Evolutionary conservation across 2,329 filamentous ascomycete genomes (phyloP).

Genomic region (Ascochyta pisi): DNA sequence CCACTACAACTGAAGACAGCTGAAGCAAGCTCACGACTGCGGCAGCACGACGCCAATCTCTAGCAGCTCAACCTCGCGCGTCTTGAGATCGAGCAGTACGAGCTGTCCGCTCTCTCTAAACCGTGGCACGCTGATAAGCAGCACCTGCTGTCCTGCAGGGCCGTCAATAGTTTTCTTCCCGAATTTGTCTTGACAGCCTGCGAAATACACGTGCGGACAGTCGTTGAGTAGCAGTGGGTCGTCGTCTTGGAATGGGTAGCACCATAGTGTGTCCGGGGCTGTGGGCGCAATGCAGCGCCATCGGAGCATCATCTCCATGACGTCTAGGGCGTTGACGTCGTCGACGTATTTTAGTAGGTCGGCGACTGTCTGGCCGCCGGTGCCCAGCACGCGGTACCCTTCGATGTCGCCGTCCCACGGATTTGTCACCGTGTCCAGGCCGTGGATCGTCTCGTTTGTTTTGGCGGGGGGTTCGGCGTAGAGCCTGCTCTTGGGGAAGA

Average conservation of each 20-base stretch:
- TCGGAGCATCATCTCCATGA: constrained; percentile 93
- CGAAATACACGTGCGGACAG: constrained; percentile 91
- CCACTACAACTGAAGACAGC: background rate
- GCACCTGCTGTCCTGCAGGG: constrained; percentile 71
- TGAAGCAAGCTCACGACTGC: background rate
- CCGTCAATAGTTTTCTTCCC: constrained; percentile 72
- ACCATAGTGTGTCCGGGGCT: constrained; percentile 94
- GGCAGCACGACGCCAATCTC: constrained; percentile 30
- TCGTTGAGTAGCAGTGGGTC: constrained; percentile 87
- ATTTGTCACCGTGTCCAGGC: constrained; percentile 91
- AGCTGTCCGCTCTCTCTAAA: constrained; percentile 81
- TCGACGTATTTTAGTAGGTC: constrained; percentile 93
- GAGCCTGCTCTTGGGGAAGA: constrained; percentile 78
- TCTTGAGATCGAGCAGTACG: constrained; percentile 85
- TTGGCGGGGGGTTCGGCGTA: constrained; percentile 64
- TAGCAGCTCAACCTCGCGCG: constrained; percentile 76
- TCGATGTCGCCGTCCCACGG: constrained; percentile 91
- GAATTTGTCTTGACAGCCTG: constrained; percentile 83
- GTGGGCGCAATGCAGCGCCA: constrained; percentile 94
- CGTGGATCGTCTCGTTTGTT: constrained; percentile 60
- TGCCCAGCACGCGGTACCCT: constrained; percentile 86
- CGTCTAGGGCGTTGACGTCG: constrained; percentile 75
- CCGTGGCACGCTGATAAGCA: constrained; percentile 81
- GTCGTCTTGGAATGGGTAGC: constrained; percentile 92
- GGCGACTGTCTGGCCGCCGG: constrained; percentile 89